Conservation (phyloP, 2,329 filamentous ascomycete genomes). For the Penicillium sp. region DNA sequence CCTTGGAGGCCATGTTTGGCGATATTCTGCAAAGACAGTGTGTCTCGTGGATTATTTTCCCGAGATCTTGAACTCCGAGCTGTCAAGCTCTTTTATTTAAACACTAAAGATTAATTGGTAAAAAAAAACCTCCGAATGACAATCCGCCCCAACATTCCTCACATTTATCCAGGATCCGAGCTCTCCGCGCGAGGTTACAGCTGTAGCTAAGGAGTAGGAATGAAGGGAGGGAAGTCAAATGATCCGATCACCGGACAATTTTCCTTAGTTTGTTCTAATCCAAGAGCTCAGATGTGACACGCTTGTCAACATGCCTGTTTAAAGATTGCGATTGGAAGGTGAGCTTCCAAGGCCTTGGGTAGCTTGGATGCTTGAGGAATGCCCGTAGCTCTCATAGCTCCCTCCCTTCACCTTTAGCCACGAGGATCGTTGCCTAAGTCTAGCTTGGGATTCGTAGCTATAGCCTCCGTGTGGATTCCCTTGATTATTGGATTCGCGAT, state of each 20-base stretch:
- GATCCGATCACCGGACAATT: constrained; percentile 13
- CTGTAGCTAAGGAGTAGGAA: constrained; percentile 13
- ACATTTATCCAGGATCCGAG: neutral
- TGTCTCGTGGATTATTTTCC: constrained; percentile 1
- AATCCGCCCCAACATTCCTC: constrained; percentile 8
- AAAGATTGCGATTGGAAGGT: constrained; percentile 4
- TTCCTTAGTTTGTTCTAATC: neutral
- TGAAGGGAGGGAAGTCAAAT: constrained; percentile 12
- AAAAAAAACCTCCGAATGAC: constrained; percentile 9
- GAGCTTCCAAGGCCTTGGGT: neutral
- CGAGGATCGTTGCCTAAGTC: constrained; percentile 7
- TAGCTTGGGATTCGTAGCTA: neutral
- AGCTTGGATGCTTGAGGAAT: constrained; percentile 7
- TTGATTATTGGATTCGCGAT: constrained; percentile 6
- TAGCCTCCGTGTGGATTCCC: constrained; percentile 6
- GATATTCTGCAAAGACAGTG: neutral
- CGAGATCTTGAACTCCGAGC: neutral
- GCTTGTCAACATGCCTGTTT: constrained; percentile 10
- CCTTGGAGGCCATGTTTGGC: constrained; percentile 11
- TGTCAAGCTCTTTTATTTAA: constrained; percentile 14
- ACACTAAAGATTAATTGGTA: constrained; percentile 4
- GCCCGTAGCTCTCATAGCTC: constrained; percentile 11
- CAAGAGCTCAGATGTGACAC: neutral
- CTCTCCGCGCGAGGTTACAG: constrained; percentile 10
- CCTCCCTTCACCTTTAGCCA: constrained; percentile 5